Evolutionary conservation across 2,329 filamentous ascomycete species (phyloP).

Genomic region (Apiospora hydei): DNA sequence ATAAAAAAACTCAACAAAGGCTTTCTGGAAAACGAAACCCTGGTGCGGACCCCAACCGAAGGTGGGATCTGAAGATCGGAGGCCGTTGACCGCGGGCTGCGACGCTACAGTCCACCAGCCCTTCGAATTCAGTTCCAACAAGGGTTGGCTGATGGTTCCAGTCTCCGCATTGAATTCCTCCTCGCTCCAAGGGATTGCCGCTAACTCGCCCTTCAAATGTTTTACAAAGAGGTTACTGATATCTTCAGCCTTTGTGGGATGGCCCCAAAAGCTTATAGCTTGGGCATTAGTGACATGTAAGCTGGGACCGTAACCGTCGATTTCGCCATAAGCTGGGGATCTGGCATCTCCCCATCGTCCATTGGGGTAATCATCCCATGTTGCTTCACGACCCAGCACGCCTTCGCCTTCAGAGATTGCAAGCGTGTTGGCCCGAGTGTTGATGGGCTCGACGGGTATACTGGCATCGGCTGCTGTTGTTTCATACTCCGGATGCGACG

Average conservation of each 20-base stretch:
- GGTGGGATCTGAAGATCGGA: constrained; percentile 75
- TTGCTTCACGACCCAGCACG: constrained; percentile 87
- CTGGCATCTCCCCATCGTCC: constrained; percentile 93
- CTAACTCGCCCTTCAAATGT: constrained; percentile 80
- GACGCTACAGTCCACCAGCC: constrained; percentile 98
- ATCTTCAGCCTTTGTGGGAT: constrained; percentile 73
- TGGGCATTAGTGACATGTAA: constrained; percentile 88
- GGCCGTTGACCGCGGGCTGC: constrained; percentile 90
- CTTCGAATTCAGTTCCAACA: constrained; percentile 77
- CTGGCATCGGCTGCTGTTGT: constrained; percentile 79
- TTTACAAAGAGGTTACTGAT: constrained; percentile 82
- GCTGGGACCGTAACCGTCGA: constrained; percentile 97
- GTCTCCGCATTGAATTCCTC: constrained; percentile 87
- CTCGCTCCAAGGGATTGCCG: constrained; percentile 92
- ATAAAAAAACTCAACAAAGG: constrained; percentile 98
- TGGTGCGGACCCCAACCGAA: constrained; percentile 94
- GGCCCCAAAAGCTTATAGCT: constrained; percentile 85
- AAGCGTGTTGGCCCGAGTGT: constrained; percentile 82
- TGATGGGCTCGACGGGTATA: constrained; percentile 75
- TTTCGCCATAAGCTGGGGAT: constrained; percentile 93
- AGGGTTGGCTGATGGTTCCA: constrained; percentile 76
- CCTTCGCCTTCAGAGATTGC: constrained; percentile 96
- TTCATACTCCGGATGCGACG: constrained; percentile 71
- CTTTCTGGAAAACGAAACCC: constrained; percentile 97
- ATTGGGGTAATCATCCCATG: constrained; percentile 98